These are phyloP conservation scores for Aquilaria malaccensis DNA, from an alignment of 345 rosid genomes.

Conservation along the genomic window DNA sequence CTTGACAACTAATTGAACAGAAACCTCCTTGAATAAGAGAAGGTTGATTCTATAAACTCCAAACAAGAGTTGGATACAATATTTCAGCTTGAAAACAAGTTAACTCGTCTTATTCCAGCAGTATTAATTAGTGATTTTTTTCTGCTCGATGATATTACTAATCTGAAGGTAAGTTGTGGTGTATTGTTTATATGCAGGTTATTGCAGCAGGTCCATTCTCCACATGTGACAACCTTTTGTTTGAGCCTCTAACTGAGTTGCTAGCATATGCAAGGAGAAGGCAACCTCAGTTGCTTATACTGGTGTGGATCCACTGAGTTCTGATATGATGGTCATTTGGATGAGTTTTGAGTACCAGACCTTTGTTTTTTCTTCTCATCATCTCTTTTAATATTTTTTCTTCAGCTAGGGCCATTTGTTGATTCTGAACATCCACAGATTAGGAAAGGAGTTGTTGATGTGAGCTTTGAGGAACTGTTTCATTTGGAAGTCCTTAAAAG, in stretches of 20 bases:
- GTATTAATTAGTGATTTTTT: not conserved
- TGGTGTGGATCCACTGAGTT: constrained; percentile 30
- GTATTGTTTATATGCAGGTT: constrained; percentile 35
- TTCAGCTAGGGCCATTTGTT: constrained; percentile 87
- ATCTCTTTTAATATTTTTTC: constrained; percentile 6
- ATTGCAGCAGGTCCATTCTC: constrained; percentile 93
- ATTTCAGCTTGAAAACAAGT: not conserved
- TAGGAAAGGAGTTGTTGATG: constrained; percentile 53
- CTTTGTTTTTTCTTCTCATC: not conserved
- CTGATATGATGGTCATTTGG: not conserved
- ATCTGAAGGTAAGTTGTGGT: constrained; percentile 1
- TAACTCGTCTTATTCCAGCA: not conserved
- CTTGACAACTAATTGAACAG: too few species aligned
- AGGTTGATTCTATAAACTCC: too few species aligned
- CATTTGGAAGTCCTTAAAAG: constrained; percentile 48
- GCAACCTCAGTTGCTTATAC: constrained; percentile 69
- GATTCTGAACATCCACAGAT: constrained; percentile 88
- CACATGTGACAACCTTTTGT: constrained; percentile 69
- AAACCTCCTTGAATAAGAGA: too few species aligned
- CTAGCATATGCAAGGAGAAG: constrained; percentile 77
- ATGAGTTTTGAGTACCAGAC: too few species aligned
- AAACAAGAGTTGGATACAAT: not conserved
- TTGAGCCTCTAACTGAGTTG: constrained; percentile 86
- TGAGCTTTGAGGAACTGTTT: constrained; percentile 65
- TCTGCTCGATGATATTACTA: constrained; percentile 6